Base-by-base conservation (phyloP, 169 alveolate species). In the Plasmodium coatneyi region DNA sequence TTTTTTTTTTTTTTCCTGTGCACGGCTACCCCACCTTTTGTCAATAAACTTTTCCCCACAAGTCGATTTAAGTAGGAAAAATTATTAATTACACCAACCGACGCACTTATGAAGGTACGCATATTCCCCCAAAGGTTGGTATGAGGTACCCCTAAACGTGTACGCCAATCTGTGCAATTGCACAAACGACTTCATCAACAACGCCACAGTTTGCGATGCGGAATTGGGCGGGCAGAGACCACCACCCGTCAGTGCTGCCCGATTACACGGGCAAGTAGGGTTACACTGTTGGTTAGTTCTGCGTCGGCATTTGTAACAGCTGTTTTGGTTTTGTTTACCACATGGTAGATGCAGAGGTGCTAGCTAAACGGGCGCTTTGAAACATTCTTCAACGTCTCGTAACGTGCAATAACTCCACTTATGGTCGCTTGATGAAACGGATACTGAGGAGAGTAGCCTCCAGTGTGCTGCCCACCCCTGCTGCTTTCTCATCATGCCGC, bases 341-440 rank as follows among this genome's bases (percentile, higher is more conserved):
- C 22, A 49, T 49, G 60, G 60, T 49, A 14, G 60, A 49, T 49
- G 60, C 60, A 49, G 60, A 49, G 60, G 3, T 49, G 60, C 25
- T 14, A 16, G 60, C 19, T 2, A 14, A 49, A 4, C 25, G 60
- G 7, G 19, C 7, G 19, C 1, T 16, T 49, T 1, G 25, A 10
- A 10, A 4, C 60, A 14, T 14, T 22, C 19, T 49, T 1, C 60
- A 49, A 49, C 19, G 60, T 49, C 22, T 49, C 46, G 60, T 60
- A 41, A 41, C 16, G 52, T 41, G 16, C 39, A 7, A 5, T n/a
- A 25, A 43, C 54, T 6, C 32, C 5, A 14, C 1, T 12, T 6
- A 66, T 3, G n/a, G 5, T 49, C 25, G 5, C 12, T 84, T 84
- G 41, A 84, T 84, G 92, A 84, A 66, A 84, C 60, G 10, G 19